A percentile compares a stretch with the other conserved stretches of the same genome.
Conservation (phyloP, 140 eudicot genomes). For the Flaveria floridana region DNA sequence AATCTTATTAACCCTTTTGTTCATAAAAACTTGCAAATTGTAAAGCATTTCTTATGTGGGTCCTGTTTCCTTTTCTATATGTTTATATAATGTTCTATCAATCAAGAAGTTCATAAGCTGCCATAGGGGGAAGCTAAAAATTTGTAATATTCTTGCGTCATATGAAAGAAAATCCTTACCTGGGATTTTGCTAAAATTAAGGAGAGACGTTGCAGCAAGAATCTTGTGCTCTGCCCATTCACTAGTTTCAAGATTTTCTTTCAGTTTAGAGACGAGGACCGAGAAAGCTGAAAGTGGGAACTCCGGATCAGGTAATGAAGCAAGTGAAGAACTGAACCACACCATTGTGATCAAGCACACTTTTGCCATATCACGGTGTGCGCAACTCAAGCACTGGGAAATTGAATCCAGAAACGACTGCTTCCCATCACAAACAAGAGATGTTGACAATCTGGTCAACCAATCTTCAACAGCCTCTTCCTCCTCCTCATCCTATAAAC, state of each 20-base stretch:
- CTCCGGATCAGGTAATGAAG: conserved; percentile 44
- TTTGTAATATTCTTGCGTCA: not conserved
- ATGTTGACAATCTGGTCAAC: conserved; percentile 54
- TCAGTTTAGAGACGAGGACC: conserved; percentile 48
- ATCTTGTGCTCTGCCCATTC: conserved; percentile 64
- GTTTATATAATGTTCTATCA: not conserved
- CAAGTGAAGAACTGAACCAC: conserved; percentile 69
- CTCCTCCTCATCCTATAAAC: conserved; percentile 47
- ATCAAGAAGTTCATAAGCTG: not conserved
- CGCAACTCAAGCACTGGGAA: conserved; percentile 59
- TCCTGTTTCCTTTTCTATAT: not conserved
- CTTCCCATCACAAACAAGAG: conserved; percentile 64
- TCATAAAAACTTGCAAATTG: not conserved
- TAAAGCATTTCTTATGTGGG: not conserved
- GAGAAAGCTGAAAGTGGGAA: conserved; percentile 48
- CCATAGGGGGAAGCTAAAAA: not conserved
- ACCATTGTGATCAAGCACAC: conserved; percentile 60
- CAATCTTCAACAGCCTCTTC: conserved; percentile 67
- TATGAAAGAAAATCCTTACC: conserved; percentile 43
- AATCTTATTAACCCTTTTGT: conserved; percentile 17
- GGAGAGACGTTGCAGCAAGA: conserved; percentile 65
- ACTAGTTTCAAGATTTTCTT: conserved; percentile 43
- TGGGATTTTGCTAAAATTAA: conserved; percentile 64
- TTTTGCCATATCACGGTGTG: conserved; percentile 44
- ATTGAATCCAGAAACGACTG: conserved; percentile 59